Evolutionary conservation across 495 filamentous ascomycete species (phyloP).

Genomic region (Penicillium desertorum): DNA sequence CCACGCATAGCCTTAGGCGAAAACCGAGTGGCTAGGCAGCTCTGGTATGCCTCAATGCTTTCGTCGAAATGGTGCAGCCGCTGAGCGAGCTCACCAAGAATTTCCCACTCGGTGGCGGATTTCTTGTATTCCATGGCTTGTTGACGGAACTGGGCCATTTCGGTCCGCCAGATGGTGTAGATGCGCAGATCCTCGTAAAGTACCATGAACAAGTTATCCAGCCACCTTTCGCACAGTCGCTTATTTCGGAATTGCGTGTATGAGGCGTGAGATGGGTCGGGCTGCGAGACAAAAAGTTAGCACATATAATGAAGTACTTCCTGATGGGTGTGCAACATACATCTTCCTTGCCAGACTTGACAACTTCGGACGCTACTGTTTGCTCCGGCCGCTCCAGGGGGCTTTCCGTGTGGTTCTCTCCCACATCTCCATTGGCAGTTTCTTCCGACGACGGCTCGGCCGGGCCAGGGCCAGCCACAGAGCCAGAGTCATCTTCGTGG

Average conservation of each 20-base stretch:
- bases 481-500: slow-evolving; percentile 37
- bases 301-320: neutral
- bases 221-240: slow-evolving; percentile 93
- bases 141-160: slow-evolving; percentile 88
- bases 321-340: slow-evolving; percentile 47
- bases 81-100: slow-evolving; percentile 88
- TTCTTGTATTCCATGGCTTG: slow-evolving; percentile 93
- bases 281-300: slow-evolving; percentile 30
- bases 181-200: slow-evolving; percentile 96
- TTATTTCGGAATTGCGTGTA: slow-evolving; percentile 87
- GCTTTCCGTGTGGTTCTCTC: slow-evolving; percentile 40
- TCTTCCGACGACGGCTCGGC: slow-evolving; percentile 23
- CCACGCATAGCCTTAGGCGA: slow-evolving; percentile 87
- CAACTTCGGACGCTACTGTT: slow-evolving; percentile 76
- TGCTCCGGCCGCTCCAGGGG: slow-evolving; percentile 78
- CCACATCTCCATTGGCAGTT: slow-evolving; percentile 36
- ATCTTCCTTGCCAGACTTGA: slow-evolving; percentile 76
- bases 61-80: slow-evolving; percentile 87
- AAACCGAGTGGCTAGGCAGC: slow-evolving; percentile 78
- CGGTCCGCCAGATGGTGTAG: slow-evolving; percentile 98
- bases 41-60: slow-evolving; percentile 86
- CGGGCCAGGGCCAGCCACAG: slow-evolving; percentile 38
- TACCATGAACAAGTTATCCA: slow-evolving; percentile 99
- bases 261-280: slow-evolving; percentile 47
- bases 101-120: slow-evolving; percentile 96